These are phyloP conservation scores for Cladophialophora exuberans DNA, from an alignment of 2,329 filamentous ascomycete genomes.

Conservation along the genomic window DNA sequence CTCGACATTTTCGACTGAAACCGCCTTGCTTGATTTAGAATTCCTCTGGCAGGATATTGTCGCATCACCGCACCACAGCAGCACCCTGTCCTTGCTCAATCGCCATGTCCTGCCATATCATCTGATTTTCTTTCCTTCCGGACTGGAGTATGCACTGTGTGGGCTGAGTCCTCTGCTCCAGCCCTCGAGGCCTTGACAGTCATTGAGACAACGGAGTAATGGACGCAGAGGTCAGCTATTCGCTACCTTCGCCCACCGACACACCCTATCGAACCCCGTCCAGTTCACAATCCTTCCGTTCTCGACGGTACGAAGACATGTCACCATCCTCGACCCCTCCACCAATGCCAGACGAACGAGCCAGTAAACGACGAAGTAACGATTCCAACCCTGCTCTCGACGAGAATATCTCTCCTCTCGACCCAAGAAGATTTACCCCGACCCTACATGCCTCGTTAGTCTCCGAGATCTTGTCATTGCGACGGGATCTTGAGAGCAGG, in stretches of 20 bases:
- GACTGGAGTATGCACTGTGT: constrained; percentile 12
- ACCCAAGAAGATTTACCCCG: constrained; percentile 90
- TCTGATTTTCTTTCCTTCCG: background rate
- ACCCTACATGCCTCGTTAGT: constrained; percentile 93
- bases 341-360: constrained; percentile 57
- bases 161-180: constrained; percentile 5
- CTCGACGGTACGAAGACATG: constrained; percentile 64
- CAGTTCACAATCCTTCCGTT: constrained; percentile 60
- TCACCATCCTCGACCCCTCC: constrained; percentile 51
- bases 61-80: no score
- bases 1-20: background rate
- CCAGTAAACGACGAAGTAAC: constrained; percentile 43
- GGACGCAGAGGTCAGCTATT: constrained; percentile 50
- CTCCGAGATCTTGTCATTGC: constrained; percentile 85
- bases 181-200: constrained; percentile 12
- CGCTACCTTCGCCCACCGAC: constrained; percentile 70
- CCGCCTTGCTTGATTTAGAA: background rate
- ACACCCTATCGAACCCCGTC: constrained; percentile 71
- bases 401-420: constrained; percentile 74
- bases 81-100: background rate
- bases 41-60: no score
- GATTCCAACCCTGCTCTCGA: constrained; percentile 48
- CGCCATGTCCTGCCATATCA: constrained; percentile 3
- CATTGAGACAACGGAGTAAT: constrained; percentile 16
- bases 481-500: constrained; percentile 90